Conservation (phyloP, 495 filamentous ascomycete species). For the Cladorrhinum samala region DNA sequence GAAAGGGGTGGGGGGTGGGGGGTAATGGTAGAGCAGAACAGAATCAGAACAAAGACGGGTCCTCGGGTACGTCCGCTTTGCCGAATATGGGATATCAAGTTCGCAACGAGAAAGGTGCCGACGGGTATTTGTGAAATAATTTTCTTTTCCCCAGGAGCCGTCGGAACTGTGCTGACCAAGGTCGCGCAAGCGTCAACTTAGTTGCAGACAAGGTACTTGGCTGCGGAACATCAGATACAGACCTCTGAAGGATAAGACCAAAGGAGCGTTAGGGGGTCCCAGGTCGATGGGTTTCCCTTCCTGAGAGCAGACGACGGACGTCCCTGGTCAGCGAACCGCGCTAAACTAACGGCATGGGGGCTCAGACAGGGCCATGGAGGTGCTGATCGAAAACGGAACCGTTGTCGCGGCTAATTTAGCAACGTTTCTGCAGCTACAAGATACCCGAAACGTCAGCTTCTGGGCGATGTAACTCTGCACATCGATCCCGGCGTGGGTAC, state of each 20-base stretch:
- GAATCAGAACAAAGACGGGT: not conserved
- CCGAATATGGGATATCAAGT: not conserved
- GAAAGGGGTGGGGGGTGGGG: not conserved
- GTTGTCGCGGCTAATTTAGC: constrained; percentile 13
- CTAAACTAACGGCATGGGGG: constrained; percentile 6
- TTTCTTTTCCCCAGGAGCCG: not conserved
- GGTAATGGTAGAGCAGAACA: not conserved
- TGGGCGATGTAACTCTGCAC: not conserved
- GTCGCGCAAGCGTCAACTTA: not conserved
- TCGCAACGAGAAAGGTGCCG: not conserved
- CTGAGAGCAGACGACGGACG: not conserved
- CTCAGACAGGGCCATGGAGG: not conserved
- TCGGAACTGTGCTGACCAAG: not conserved
- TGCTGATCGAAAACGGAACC: constrained; percentile 7
- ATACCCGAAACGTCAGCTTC: constrained; percentile 6
- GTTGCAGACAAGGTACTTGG: not conserved
- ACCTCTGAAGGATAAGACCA: no score
- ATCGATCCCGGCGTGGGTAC: no score
- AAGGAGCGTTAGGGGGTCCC: no score
- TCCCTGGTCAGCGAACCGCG: not conserved
- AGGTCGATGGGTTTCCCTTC: not conserved
- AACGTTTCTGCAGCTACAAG: constrained; percentile 7
- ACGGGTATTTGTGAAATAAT: not conserved
- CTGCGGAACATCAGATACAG: not conserved
- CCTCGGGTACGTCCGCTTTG: not conserved